Evolutionary conservation across 2,329 filamentous ascomycete species (phyloP), one percentile per base, ranked within the genome.

Genomic region (Trichothecium roseum): DNA sequence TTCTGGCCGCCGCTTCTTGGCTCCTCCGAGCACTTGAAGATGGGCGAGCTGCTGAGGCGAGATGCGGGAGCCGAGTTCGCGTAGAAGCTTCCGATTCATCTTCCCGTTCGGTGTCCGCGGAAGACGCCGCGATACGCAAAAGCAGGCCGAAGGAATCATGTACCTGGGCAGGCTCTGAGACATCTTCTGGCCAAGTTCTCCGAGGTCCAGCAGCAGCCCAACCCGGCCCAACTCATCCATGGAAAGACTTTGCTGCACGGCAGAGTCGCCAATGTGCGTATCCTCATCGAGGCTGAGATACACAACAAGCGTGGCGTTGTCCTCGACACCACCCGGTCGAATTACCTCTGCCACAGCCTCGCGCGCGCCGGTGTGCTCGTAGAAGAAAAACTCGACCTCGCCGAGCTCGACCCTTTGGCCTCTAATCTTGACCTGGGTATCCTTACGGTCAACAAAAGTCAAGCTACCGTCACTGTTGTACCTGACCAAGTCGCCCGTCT

Each of bases 221-320:
- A 24, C 20, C 20, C 10, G 20, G 20, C 20, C 20, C 29, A 32
- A 2, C 32, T 29, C 5, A 34, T 30, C 2, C 14, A 32, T 24
- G 10, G 6, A 6, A 6, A 24, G 20, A 6, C 10, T 10, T 6
- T 15, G 30, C 18, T 3, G n/a, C 15, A 3, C 10, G 13, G n/a
- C 8, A 9, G n/a, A 32, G n/a, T 37, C 22, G 2, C 14, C 27
- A 8, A 33, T 24, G 6, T 24, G 6, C 28, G 28, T 26, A 1
- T 28, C 18, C 32, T 39, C 30, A 20, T 40, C 16, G 15, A 29
- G 5, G 28, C 28, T 66, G 47, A 85, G 80, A 39, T 79, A 83
- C 3, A 64, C 57, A 1, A 94, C 84, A 12, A 93, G 60, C 0
- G 87, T 93, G 4, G 78, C 77, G 0, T 84, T 77, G 45, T 93